phyloP scores from a whole-genome alignment of 257 asterid species.

The Euphrasia confusa region DNA sequence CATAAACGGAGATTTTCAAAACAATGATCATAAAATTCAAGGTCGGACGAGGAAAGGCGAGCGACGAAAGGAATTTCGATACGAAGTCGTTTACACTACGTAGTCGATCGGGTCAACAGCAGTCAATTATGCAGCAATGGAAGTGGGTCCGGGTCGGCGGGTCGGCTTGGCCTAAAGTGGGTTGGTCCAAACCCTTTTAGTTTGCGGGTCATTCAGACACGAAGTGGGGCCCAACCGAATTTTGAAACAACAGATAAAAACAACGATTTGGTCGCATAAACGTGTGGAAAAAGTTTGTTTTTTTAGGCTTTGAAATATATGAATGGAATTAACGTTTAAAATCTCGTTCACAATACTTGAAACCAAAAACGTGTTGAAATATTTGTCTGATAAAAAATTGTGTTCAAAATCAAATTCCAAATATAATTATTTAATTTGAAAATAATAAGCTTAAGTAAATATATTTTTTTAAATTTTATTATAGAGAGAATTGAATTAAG shows the following conservation, averaged over 20 bases:
- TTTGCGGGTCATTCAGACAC: conserved; percentile 7
- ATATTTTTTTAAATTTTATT: no score
- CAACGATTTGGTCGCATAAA: background rate
- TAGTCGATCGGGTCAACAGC: background rate
- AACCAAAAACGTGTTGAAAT: no score
- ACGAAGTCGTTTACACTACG: conserved; percentile 16
- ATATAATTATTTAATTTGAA: no score
- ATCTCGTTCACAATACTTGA: background rate
- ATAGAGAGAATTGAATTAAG: no score
- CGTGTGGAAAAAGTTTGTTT: background rate
- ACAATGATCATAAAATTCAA: no score
- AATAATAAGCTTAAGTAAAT: no score
- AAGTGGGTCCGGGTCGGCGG: conserved; percentile 25
- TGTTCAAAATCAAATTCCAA: no score
- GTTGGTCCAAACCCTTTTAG: conserved; percentile 17
- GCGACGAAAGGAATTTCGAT: conserved; percentile 4
- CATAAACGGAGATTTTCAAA: no score
- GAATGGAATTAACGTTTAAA: background rate
- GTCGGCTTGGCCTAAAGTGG: conserved; percentile 26
- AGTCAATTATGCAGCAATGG: conserved; percentile 24
- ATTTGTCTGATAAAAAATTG: no score
- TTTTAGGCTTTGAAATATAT: no score
- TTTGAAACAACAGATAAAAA: background rate
- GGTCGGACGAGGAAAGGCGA: no score
- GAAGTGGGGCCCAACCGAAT: conserved; percentile 18